Percentiles rank a stretch among this genome's conserved stretches.
phyloP scores from a whole-genome alignment of 2,329 filamentous ascomycete species.

The Aspergillus flavus region DNA sequence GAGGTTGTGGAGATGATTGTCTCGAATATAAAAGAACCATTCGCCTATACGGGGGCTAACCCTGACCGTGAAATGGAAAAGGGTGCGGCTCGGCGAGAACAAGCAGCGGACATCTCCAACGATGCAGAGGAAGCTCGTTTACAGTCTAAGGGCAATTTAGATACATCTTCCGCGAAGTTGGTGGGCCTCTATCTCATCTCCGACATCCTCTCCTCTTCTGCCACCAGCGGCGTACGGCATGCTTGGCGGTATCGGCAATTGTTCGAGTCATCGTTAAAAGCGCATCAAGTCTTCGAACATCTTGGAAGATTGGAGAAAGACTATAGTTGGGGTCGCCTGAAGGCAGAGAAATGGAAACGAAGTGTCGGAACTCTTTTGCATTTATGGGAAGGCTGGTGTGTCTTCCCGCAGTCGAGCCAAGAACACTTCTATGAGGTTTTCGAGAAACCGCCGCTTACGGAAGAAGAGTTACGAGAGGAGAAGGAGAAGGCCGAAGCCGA shows the following conservation, averaged over 20 bases:
- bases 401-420: slow-evolving; percentile 74
- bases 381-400: slow-evolving; percentile 67
- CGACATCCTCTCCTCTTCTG: slow-evolving; percentile 78
- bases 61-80: slow-evolving; percentile 48
- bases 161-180: slow-evolving; percentile 73
- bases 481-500: slow-evolving; percentile 47
- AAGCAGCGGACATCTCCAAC: slow-evolving; percentile 31
- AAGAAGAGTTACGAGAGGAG: slow-evolving; percentile 47
- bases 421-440: slow-evolving; percentile 72
- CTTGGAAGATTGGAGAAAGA: slow-evolving; percentile 74
- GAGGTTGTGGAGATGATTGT: slow-evolving; percentile 91
- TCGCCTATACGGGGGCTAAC: slow-evolving; percentile 72
- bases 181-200: slow-evolving; percentile 79
- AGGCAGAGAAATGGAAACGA: slow-evolving; percentile 82
- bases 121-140: slow-evolving; percentile 39
- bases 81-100: slow-evolving; percentile 34
- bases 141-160: slow-evolving; percentile 51
- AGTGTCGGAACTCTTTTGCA: slow-evolving; percentile 70
- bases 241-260: slow-evolving; percentile 84
- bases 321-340: slow-evolving; percentile 76
- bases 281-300: slow-evolving; percentile 71
- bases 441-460: slow-evolving; percentile 65
- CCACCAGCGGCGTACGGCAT: slow-evolving; percentile 75
- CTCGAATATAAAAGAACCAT: slow-evolving; percentile 76
- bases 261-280: slow-evolving; percentile 72